Evolutionary conservation across 2,329 filamentous ascomycete genomes (phyloP).

Genomic region (Corinectria fuckeliana): DNA sequence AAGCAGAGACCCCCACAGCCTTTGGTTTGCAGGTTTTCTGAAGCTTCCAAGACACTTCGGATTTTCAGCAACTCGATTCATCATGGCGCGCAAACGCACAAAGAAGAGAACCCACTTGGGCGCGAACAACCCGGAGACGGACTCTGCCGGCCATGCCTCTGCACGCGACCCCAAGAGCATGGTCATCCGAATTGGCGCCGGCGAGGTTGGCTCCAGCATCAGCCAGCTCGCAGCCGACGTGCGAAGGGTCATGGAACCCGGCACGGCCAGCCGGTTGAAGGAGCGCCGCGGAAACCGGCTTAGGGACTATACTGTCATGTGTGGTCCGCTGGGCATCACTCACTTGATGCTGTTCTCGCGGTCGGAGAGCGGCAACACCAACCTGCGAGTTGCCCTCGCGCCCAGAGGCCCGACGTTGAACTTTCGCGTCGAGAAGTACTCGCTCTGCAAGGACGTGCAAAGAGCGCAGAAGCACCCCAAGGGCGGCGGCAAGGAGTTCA

Average conservation of each 20-base stretch:
- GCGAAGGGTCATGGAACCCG: conserved; percentile 92
- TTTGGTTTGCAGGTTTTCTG: conserved; percentile 13
- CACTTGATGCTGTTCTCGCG: conserved; percentile 94
- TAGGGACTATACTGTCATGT: conserved; percentile 94
- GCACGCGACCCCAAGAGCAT: conserved; percentile 87
- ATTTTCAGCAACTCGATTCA: conserved; percentile 29
- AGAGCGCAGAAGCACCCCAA: conserved; percentile 83
- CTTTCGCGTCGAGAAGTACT: conserved; percentile 95
- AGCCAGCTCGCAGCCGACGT: conserved; percentile 93
- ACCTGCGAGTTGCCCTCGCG: conserved; percentile 84
- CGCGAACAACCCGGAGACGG: conserved; percentile 64
- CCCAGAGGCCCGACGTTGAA: conserved; percentile 92
- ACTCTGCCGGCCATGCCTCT: conserved; percentile 65
- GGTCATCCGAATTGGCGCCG: conserved; percentile 96
- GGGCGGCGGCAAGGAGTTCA: conserved; percentile 83
- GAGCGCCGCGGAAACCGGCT: conserved; percentile 88
- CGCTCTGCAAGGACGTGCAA: conserved; percentile 87
- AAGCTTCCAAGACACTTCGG: conserved; percentile 18
- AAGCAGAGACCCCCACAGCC: too few species aligned
- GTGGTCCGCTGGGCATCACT: conserved; percentile 88
- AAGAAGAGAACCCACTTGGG: conserved; percentile 90
- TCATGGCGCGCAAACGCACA: conserved; percentile 79
- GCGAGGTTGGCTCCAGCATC: conserved; percentile 89
- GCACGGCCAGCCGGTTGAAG: conserved; percentile 87
- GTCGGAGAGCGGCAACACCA: conserved; percentile 89